A percentile compares a stretch with the other conserved stretches of the same genome.
Conservation (phyloP, 257 asterid species). For the Scutellaria barbata region DNA sequence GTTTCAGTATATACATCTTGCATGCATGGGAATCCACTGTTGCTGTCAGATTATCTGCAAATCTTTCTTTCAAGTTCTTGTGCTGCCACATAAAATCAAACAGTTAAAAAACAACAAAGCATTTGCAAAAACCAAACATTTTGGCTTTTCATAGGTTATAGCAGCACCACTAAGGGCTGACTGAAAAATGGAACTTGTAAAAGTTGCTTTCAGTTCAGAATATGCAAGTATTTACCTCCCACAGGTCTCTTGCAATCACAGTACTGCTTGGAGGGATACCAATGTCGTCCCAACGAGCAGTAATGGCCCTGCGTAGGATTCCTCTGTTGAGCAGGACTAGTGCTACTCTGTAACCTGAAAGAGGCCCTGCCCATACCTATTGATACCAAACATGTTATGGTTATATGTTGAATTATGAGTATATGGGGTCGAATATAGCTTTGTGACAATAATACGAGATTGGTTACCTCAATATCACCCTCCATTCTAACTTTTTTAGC, state of each 20-base stretch:
- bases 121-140: neutral
- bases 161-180: no score
- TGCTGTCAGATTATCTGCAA: conserved; percentile 69
- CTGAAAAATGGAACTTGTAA: neutral
- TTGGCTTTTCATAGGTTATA: neutral
- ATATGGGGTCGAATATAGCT: neutral
- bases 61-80: conserved; percentile 58
- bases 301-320: conserved; percentile 33
- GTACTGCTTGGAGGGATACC: conserved; percentile 60
- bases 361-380: conserved; percentile 95
- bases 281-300: conserved; percentile 85
- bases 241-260: conserved; percentile 70
- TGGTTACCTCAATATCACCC: conserved; percentile 75
- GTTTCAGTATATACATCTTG: conserved; percentile 81
- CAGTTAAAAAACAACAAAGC: neutral
- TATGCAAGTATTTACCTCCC: conserved; percentile 61
- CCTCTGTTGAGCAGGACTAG: conserved; percentile 77
- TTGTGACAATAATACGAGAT: neutral
- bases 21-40: conserved; percentile 68
- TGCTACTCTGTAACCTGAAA: conserved; percentile 68
- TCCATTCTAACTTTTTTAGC: conserved; percentile 87
- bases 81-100: conserved; percentile 51
- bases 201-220: neutral
- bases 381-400: neutral
- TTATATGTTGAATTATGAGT: neutral